Base-by-base conservation (phyloP, 2,329 filamentous ascomycete genomes). In the Fusarium sp. region DNA sequence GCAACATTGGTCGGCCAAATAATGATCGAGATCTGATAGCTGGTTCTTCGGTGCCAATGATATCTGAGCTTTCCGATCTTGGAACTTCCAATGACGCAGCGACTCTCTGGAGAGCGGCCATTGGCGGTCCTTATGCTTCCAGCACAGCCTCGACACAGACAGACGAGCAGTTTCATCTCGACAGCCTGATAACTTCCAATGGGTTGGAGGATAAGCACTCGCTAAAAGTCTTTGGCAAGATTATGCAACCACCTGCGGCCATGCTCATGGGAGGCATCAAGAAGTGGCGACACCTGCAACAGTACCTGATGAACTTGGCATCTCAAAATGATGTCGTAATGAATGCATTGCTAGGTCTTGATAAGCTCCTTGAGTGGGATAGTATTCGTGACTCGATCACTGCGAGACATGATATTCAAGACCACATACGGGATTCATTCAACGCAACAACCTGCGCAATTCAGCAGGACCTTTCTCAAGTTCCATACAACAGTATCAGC, bases 221-320 rank as follows among this genome's bases (percentile, higher is more conserved):
- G 11, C 38, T 65, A 3, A 63, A n/a, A 8, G 33, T 62, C 11
- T 65, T 65, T 35, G 26, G 35, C 6, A 65, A 63, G 18, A 65
- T 65, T 0, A 52, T 65, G 39, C 63, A 65, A 22, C 63, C 63
- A 9, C 63, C 63, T 15, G 36, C 47, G 1, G 57, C 63, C 11
- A 65, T 65, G 47, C n/a, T 65, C 6, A 65, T 65, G 47, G 57
- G 63, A 6, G 63, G 63, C 5, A 52, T 65, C 11, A 63, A 39
- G 22, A 65, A 45, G 9, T 65, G 63, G 57, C 58, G 57, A 33
- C 18, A 65, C 2, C 5, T 65, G 2, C 63, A 65, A 15, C 47
- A 24, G 26, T 63, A 65, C 9, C 33, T 65, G 2, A 20, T 45
- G 5, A 33, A 39, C 1, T 20, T 65, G 18, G 63, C 38, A 3